Base-by-base conservation (phyloP, 176 grass and related monocot genomes). In the Tillandsia fasciculata region DNA sequence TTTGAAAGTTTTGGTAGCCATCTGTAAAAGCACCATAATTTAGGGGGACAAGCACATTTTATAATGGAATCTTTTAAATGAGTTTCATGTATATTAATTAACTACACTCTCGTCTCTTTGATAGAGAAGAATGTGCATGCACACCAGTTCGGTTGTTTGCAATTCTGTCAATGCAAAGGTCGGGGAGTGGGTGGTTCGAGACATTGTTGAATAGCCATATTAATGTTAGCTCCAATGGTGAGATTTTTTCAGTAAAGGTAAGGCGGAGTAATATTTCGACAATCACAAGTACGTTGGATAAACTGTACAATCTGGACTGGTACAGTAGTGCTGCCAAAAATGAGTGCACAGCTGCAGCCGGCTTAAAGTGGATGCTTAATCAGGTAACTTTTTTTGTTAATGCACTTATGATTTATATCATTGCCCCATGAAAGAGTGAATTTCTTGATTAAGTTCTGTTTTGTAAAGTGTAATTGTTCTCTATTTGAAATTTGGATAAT, bases 301-400 rank as follows among this genome's bases (percentile, higher is more conserved):
- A 70, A 66, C 54, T 99, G 53, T 94, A 93, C 75, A 99, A 90
- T 82, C 67, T 99, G 3, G 95, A 94, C 69, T 99, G 95, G 95
- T 83, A 86, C n/a, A 94, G 90, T 70, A 94, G 95, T 80, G 81
- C 95, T 75, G 79, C 90, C 66, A 94, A 94, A 75, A 99, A 99
- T 78, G 95, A 99, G 74, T 99, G 95, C 64, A 90, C 87, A 0
- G 77, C 82, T 53, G 95, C 90, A 48, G 66, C 93, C 61, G 95
- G 95, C 26, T 72, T 99, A 64, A 99, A 94, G 61, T 99, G 95
- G 95, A 99, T 94, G 95, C 87, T 99, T 66, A 99, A 94, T 90
- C 95, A 99, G 90, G 95, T 99, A 84, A 78, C 47, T 28, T 4
- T 51, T 51, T 26, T 63, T 24, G 33, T 42, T 42, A 42, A 6